Evolutionary conservation across 2,329 filamentous ascomycete genomes (phyloP).

Genomic region (Botrytis fabae): DNA sequence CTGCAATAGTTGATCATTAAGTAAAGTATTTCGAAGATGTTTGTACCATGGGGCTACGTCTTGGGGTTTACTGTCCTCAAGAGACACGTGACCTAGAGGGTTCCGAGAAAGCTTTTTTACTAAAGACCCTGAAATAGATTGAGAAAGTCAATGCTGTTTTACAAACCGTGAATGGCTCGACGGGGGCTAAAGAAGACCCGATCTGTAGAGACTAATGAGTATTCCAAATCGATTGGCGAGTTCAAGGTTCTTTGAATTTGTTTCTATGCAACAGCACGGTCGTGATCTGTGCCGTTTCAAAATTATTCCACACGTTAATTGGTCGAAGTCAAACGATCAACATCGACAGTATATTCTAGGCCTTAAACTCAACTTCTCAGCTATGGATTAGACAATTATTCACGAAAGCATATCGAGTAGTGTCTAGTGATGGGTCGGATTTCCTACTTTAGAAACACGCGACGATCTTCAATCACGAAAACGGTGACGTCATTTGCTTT

Average conservation of each 20-base stretch:
- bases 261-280: neutral
- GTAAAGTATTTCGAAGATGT: neutral
- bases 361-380: neutral
- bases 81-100: neutral
- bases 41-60: no score
- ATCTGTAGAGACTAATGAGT: neutral
- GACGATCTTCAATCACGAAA: neutral
- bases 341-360: no score
- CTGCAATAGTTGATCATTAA: neutral
- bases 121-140: neutral
- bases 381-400: no score
- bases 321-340: neutral
- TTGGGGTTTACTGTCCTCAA: neutral
- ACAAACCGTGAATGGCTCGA: neutral
- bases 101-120: neutral
- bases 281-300: neutral
- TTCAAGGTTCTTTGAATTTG: neutral
- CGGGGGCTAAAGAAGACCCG: neutral
- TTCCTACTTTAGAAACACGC: no score
- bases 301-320: neutral
- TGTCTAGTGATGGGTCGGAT: neutral
- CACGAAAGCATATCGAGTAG: neutral
- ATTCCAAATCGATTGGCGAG: neutral
- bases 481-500: neutral
- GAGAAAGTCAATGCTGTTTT: neutral